A percentile compares a stretch with the other conserved stretches of the same genome.
These are phyloP conservation scores for Hanseniaspora occidentalis DNA, from an alignment of 805 yeast species.

Conservation along the genomic window DNA sequence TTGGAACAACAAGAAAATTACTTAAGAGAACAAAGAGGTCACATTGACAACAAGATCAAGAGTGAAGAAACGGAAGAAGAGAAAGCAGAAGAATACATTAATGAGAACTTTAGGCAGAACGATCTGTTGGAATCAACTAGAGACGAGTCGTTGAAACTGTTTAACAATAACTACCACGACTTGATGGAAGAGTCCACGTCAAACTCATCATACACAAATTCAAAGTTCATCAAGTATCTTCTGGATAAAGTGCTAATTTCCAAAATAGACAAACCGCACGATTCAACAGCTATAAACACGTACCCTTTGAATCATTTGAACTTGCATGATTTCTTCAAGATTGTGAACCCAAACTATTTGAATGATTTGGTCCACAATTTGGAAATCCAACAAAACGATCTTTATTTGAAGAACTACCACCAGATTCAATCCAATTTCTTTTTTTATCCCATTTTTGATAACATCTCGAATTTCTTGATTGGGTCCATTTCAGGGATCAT, in stretches of 20 bases:
- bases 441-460: conserved; percentile 63
- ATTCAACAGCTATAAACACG: not conserved
- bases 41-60: too few species aligned
- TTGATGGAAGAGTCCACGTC: conserved; percentile 13
- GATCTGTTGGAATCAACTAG: not conserved
- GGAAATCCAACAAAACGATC: conserved; percentile 12
- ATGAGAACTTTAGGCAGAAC: not conserved
- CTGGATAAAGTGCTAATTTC: not conserved
- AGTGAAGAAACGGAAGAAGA: too few species aligned
- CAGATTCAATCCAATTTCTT: conserved; percentile 23
- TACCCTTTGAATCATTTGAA: conserved; percentile 15
- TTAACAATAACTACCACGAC: conserved; percentile 19
- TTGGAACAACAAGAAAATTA: not conserved
- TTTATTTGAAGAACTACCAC: too few species aligned
- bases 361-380: conserved; percentile 23
- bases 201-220: not conserved
- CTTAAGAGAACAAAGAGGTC: too few species aligned
- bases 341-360: conserved; percentile 29
- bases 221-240: conserved; percentile 1
- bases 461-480: conserved; percentile 72
- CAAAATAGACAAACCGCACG: not conserved
- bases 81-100: not conserved
- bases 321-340: conserved; percentile 29
- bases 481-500: conserved; percentile 96
- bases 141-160: conserved; percentile 10